Percentiles rank a stretch among this genome's conserved stretches.
Conservation (phyloP, 2,329 filamentous ascomycete genomes). For the Cercospora sojina region DNA sequence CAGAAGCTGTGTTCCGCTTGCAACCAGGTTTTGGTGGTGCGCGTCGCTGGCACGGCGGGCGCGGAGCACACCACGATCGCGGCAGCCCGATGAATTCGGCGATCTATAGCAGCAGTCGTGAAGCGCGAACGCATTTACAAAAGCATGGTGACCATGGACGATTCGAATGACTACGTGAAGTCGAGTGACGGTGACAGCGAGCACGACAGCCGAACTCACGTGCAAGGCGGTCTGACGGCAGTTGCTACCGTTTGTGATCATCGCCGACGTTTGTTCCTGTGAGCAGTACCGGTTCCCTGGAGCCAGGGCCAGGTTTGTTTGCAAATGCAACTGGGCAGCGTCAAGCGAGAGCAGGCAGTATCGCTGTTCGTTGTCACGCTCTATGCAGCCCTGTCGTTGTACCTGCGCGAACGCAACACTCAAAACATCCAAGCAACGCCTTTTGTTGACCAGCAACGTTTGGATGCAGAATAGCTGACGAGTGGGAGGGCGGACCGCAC, state of each 20-base stretch:
- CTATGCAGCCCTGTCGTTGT: slow-evolving; percentile 16
- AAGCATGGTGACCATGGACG: slow-evolving; percentile 1
- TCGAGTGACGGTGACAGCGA: not conserved
- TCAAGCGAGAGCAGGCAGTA: slow-evolving; percentile 8
- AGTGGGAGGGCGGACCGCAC: slow-evolving; percentile 6
- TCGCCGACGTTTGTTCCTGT: slow-evolving; percentile 8
- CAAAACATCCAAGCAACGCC: slow-evolving; percentile 11
- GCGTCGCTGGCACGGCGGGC: not conserved
- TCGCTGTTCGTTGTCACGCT: slow-evolving; percentile 11
- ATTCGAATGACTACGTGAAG: slow-evolving; percentile 6
- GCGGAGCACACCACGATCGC: slow-evolving; percentile 10
- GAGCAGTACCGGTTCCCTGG: slow-evolving; percentile 4
- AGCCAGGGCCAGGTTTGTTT: not conserved
- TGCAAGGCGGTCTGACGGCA: not conserved
- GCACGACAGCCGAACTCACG: not conserved
- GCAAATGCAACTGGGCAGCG: not conserved
- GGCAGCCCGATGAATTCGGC: slow-evolving; percentile 8
- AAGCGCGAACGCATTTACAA: slow-evolving; percentile 6
- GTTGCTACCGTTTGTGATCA: not conserved
- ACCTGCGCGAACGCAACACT: slow-evolving; percentile 18
- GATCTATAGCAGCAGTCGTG: slow-evolving; percentile 7
- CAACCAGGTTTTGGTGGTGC: slow-evolving; percentile 14
- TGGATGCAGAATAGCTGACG: not conserved
- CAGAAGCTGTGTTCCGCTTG: slow-evolving; percentile 3
- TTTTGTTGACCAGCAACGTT: not conserved